Evolutionary conservation across 176 grass and related monocot genomes (phyloP).

Genomic region (Thalia dealbata): DNA sequence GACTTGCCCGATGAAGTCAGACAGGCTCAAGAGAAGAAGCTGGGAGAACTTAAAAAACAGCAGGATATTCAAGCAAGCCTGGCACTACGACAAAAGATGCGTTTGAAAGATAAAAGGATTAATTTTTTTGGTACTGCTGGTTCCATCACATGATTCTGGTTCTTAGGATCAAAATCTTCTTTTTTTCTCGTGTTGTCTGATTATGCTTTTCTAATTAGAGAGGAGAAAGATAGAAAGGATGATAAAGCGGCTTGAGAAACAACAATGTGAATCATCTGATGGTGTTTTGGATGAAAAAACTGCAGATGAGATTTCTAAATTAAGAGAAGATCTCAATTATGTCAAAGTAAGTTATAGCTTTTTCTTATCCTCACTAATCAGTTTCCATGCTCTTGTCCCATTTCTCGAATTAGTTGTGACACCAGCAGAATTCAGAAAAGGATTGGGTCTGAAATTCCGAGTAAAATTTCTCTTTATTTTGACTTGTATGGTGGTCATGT

Average conservation of each 20-base stretch:
- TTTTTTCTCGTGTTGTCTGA: conserved; percentile 5
- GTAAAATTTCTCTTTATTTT: too few species aligned
- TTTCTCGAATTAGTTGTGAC: background rate
- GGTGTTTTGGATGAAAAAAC: conserved; percentile 31
- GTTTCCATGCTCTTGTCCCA: background rate
- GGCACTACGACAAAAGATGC: conserved; percentile 50
- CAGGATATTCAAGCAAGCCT: conserved; percentile 65
- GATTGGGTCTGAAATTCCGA: too few species aligned
- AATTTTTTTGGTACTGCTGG: conserved; percentile 73
- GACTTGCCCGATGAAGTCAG: conserved; percentile 76
- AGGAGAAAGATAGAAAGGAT: conserved; percentile 94
- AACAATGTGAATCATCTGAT: conserved; percentile 61
- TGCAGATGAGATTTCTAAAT: conserved; percentile 40
- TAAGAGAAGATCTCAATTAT: conserved; percentile 94
- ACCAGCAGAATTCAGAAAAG: too few species aligned
- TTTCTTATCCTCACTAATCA: background rate
- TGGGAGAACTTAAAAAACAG: conserved; percentile 83
- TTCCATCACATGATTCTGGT: background rate
- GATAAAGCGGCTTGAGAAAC: conserved; percentile 90
- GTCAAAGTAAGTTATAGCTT: conserved; percentile 52
- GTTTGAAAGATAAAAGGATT: conserved; percentile 80
- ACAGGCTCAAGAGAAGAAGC: conserved; percentile 82
- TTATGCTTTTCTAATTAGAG: conserved; percentile 37
- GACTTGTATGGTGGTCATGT: background rate
- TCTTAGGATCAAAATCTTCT: background rate